These are phyloP conservation scores for Clarkia xantiana DNA, from an alignment of 345 rosid species.

Conservation along the genomic window DNA sequence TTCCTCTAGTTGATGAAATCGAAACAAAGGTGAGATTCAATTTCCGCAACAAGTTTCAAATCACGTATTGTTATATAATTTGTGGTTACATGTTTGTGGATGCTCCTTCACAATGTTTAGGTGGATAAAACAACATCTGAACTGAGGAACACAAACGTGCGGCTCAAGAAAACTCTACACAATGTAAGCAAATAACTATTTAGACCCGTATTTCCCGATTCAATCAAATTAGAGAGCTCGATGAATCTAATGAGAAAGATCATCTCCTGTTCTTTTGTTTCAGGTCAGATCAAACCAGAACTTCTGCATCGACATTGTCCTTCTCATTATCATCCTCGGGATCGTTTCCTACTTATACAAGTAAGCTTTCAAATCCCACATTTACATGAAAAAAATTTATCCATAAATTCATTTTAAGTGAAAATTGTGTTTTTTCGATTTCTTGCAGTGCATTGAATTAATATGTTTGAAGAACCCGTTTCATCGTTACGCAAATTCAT, in stretches of 20 bases:
- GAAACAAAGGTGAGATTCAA: conserved; percentile 48
- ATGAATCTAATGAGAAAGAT: not conserved
- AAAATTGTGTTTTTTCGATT: too few relatives aligned
- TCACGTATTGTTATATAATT: too few relatives aligned
- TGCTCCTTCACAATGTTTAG: conserved; percentile 26
- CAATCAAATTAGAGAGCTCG: not conserved
- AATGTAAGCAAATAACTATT: conserved; percentile 24
- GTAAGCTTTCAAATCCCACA: conserved; percentile 22
- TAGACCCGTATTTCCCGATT: not conserved
- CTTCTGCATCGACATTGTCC: conserved; percentile 64
- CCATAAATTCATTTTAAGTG: too few relatives aligned
- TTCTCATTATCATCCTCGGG: conserved; percentile 58
- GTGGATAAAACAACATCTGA: conserved; percentile 61
- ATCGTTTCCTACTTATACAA: conserved; percentile 55
- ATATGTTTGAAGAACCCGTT: too few relatives aligned
- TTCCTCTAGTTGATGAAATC: conserved; percentile 68
- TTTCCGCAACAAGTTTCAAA: not conserved
- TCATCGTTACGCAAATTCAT: too few relatives aligned
- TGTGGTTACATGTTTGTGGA: too few relatives aligned
- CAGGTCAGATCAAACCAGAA: conserved; percentile 69
- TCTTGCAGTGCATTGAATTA: too few relatives aligned
- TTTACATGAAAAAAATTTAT: too few relatives aligned
- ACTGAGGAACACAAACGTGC: conserved; percentile 51
- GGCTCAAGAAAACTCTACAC: conserved; percentile 56
- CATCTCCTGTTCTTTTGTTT: conserved; percentile 5